phyloP scores from a whole-genome alignment of 108 stramenopile species.

The Cyclotella cryptica region DNA sequence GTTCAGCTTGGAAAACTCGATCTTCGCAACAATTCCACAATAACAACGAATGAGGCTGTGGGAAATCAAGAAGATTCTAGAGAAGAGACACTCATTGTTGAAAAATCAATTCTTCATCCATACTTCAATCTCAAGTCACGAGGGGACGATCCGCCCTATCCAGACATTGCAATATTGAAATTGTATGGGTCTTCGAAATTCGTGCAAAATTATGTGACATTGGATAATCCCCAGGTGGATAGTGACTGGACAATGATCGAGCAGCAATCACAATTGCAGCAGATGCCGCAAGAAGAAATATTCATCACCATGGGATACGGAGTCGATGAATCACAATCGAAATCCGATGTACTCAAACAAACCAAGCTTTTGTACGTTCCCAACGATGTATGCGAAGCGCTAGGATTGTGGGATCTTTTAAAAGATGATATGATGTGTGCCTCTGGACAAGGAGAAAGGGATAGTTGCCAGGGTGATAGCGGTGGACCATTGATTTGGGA shows the following conservation, averaged over 20 bases:
- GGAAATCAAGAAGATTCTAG: neutral
- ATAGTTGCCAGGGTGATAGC: constrained; percentile 53
- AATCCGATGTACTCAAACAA: constrained; percentile 14
- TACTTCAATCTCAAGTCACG: constrained; percentile 3
- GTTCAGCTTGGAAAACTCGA: constrained; percentile 25
- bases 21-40: constrained; percentile 12
- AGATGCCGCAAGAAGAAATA: neutral
- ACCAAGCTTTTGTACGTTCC: constrained; percentile 5
- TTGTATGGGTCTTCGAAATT: neutral
- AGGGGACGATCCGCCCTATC: constrained; percentile 13
- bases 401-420: constrained; percentile 25
- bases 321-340: neutral
- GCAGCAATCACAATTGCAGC: neutral
- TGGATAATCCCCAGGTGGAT: constrained; percentile 9
- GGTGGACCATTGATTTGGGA: constrained; percentile 49
- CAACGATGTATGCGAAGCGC: constrained; percentile 9
- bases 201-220: neutral
- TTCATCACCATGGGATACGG: constrained; percentile 16
- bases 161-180: constrained; percentile 17
- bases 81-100: constrained; percentile 11
- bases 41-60: neutral
- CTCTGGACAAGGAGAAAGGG: constrained; percentile 12
- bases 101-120: constrained; percentile 9
- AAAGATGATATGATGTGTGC: constrained; percentile 56
- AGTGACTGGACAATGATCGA: constrained; percentile 4